Conservation (phyloP, 164 flowering plant genomes). For the Kingdonia uniflora region DNA sequence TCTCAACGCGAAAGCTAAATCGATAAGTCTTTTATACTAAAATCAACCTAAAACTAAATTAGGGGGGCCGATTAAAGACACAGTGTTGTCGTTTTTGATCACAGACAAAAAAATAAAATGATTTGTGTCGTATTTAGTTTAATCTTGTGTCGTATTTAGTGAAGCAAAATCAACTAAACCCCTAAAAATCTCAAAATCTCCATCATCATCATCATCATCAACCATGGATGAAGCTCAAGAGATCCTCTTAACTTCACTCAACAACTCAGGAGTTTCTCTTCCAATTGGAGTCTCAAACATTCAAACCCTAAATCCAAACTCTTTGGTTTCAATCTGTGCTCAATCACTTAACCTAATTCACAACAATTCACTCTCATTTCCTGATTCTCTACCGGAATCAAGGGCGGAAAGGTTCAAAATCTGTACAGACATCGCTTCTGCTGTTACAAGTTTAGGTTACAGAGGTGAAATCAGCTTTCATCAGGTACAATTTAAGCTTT, state of each 20-base stretch:
- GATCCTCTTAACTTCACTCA: conserved; percentile 39
- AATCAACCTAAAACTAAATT: too few relatives aligned
- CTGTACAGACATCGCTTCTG: conserved; percentile 47
- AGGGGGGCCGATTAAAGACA: too few relatives aligned
- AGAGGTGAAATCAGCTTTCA: conserved; percentile 54
- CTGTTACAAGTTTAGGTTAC: conserved; percentile 41
- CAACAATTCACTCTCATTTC: conserved; percentile 24
- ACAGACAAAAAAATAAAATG: too few relatives aligned
- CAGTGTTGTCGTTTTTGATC: too few relatives aligned
- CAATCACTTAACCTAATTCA: conserved; percentile 43
- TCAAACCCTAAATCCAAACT: conserved; percentile 27
- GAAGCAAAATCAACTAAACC: too few relatives aligned
- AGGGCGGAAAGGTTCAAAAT: conserved; percentile 44
- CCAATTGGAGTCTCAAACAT: conserved; percentile 38
- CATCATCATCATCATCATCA: too few relatives aligned
- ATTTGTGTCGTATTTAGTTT: too few relatives aligned
- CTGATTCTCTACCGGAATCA: conserved; percentile 37
- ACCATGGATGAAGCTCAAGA: conserved; percentile 47
- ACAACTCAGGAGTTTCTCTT: conserved; percentile 34
- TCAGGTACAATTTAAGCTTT: too few relatives aligned
- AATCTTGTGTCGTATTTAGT: too few relatives aligned
- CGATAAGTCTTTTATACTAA: too few relatives aligned
- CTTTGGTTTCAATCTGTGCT: conserved; percentile 46
- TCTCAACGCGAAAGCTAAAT: too few relatives aligned
- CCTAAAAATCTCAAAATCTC: too few relatives aligned